Evolutionary conservation across 148 eudicot genomes (phyloP).

Genomic region (Vaccinium vitisidaea): DNA sequence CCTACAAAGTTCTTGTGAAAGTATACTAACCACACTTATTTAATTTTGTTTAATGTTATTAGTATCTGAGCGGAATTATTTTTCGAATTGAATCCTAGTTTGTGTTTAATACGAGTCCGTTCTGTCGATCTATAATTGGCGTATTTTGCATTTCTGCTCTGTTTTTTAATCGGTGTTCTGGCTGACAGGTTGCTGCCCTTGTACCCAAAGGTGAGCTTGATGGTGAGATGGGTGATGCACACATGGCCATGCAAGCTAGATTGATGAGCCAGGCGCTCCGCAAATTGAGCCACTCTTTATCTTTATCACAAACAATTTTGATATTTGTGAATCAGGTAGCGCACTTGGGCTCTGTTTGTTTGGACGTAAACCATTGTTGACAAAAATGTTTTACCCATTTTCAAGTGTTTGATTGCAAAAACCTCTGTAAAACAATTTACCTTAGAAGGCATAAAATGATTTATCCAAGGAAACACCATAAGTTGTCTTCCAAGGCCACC

Average conservation of each 20-base stretch:
- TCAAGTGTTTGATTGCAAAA: too few species aligned
- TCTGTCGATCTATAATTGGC: not conserved
- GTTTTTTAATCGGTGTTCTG: slow-evolving; percentile 5
- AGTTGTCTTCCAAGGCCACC: too few species aligned
- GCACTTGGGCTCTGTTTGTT: too few species aligned
- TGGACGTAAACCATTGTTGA: too few species aligned
- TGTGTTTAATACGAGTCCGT: not conserved
- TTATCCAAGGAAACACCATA: too few species aligned
- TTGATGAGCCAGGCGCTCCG: slow-evolving; percentile 99
- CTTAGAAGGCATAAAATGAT: too few species aligned
- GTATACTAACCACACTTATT: not conserved
- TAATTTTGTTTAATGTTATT: not conserved
- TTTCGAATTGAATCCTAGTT: not conserved
- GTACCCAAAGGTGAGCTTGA: slow-evolving; percentile 98
- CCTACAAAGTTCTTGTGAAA: not conserved
- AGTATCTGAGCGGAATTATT: not conserved
- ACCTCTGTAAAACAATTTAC: too few species aligned
- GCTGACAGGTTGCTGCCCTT: slow-evolving; percentile 86
- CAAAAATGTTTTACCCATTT: too few species aligned
- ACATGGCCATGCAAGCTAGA: slow-evolving; percentile 99
- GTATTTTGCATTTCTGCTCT: not conserved
- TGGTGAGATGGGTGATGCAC: slow-evolving; percentile 99
- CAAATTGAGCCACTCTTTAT: slow-evolving; percentile 90
- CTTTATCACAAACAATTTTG: slow-evolving; percentile 80
- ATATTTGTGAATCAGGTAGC: slow-evolving; percentile 86